Conservation (phyloP, 1,284 basidiomycete species). For the Boletus sp. region DNA sequence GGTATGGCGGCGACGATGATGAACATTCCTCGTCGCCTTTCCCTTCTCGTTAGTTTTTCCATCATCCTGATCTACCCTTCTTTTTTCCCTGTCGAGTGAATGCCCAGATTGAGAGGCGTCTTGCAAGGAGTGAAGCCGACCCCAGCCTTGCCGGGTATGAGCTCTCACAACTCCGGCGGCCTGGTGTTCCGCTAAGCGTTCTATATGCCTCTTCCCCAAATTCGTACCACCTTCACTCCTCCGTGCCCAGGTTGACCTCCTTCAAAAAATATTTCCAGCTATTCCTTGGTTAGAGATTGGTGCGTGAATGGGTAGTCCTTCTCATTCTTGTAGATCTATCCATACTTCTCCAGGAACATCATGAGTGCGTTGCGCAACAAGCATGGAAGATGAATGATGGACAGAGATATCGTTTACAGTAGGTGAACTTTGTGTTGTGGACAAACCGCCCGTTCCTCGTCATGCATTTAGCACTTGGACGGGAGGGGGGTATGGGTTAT, state of each 20-base stretch:
- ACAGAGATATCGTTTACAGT: constrained; percentile 3
- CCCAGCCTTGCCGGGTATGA: constrained; percentile 33
- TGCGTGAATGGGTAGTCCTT: constrained; percentile 43
- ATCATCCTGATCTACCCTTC: neutral
- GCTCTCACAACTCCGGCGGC: constrained; percentile 37
- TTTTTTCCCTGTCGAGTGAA: constrained; percentile 1
- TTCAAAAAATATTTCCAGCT: constrained; percentile 8
- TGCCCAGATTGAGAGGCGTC: neutral
- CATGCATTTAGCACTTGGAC: constrained; percentile 6
- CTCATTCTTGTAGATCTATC: constrained; percentile 47
- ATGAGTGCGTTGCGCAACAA: constrained; percentile 33
- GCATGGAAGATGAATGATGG: constrained; percentile 21
- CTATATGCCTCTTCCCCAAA: constrained; percentile 19
- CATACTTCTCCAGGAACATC: constrained; percentile 45
- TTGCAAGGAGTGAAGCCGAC: constrained; percentile 23
- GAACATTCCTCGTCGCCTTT: constrained; percentile 12
- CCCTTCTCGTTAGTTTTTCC: constrained; percentile 9
- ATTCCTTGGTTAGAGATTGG: constrained; percentile 12
- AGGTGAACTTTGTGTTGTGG: constrained; percentile 9
- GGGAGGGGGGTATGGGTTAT: constrained; percentile 28
- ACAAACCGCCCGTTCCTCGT: constrained; percentile 9
- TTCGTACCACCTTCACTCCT: constrained; percentile 4
- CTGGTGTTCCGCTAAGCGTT: constrained; percentile 30
- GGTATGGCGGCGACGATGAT: constrained; percentile 5
- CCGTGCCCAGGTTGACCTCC: constrained; percentile 24